Evolutionary conservation across 2,329 filamentous ascomycete genomes (phyloP), one percentile per base, ranked within the genome.

Genomic region (Cercospora sp.): DNA sequence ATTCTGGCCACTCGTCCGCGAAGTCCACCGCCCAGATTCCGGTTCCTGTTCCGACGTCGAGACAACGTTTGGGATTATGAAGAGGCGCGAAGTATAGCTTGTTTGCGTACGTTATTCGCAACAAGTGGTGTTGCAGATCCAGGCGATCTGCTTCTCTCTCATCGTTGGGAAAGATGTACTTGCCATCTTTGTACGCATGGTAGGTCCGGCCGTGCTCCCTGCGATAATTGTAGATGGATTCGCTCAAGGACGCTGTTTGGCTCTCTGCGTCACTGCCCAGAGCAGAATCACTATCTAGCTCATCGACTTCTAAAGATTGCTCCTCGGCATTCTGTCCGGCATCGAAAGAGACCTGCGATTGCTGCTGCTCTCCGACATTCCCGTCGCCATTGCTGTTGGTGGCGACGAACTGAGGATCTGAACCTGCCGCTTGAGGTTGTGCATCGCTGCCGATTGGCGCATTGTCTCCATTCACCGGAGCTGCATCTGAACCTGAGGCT

Each of bases 1-100:
- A 79, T 9, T 78, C 76, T 0, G 82, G 82, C 66, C 80, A 78
- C 67, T 81, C 75, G 65, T 82, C 79, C 21, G 82, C 82, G 70
- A 84, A 82, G 49, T 85, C 81, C n/a, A 87, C 83, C 2, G 86
- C 86, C 87, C 87, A 89, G 51, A 87, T 81, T 7, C 84, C 84
- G 3, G 83, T 85, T 13, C 84, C 84, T 0, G 84, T 86, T 3
- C 84, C 85, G 18, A 86, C 75, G 73, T 86, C 85, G 5, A 87
- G 78, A 21, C 83, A 81, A 24, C 80, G 77, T 45, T 78, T 78
- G 1, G 81, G 80, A 5, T 79, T 74, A 2, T 77, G 72, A 12
- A 85, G 74, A 3, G 85, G 84, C 6, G 83, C 81, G 13, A 82
- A 77, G 71, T 80, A 80, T 5, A 86, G 79, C 49, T 79, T 78